phyloP scores from a whole-genome alignment of 352 stramenopile species.

The Globisporangium emineosum region DNA sequence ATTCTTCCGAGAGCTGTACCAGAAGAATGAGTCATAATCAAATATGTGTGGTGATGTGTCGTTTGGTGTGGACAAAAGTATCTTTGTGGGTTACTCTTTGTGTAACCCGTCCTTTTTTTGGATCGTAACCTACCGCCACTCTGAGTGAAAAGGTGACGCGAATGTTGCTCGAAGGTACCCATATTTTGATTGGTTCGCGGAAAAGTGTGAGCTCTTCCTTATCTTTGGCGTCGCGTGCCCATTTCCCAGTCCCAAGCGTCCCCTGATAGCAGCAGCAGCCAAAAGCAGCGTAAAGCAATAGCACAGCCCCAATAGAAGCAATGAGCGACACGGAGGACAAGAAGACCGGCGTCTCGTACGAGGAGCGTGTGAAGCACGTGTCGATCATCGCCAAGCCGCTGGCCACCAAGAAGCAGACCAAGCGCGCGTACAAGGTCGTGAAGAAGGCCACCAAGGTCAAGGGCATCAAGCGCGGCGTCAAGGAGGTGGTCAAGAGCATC shows the following conservation, averaged over 20 bases:
- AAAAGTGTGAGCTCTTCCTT: constrained; percentile 8
- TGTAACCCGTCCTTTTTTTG: not conserved
- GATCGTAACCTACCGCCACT: not conserved
- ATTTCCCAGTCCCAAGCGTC: constrained; percentile 10
- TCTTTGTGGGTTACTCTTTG: not conserved
- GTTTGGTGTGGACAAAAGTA: not conserved
- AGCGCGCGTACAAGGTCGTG: constrained; percentile 92
- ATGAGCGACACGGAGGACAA: constrained; percentile 76
- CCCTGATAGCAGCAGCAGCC: constrained; percentile 3
- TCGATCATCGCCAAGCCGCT: constrained; percentile 95
- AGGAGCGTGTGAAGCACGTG: constrained; percentile 86
- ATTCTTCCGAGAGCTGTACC: constrained; percentile 38
- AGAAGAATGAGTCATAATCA: not conserved
- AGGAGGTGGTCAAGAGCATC: constrained; percentile 99
- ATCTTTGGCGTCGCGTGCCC: not conserved
- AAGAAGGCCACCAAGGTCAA: constrained; percentile 96
- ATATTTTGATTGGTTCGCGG: constrained; percentile 17
- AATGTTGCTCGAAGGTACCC: constrained; percentile 17
- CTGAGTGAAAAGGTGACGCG: not conserved
- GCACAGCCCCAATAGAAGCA: not conserved
- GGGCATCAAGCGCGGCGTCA: constrained; percentile 97
- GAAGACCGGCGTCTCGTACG: constrained; percentile 62
- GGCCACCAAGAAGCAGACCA: constrained; percentile 96
- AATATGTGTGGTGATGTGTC: constrained; percentile 2
- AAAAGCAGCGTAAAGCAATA: not conserved